A percentile compares a stretch with the other conserved stretches of the same genome.
Conservation (phyloP, 2,329 filamentous ascomycete species). For the Pseudocercospora musae region DNA sequence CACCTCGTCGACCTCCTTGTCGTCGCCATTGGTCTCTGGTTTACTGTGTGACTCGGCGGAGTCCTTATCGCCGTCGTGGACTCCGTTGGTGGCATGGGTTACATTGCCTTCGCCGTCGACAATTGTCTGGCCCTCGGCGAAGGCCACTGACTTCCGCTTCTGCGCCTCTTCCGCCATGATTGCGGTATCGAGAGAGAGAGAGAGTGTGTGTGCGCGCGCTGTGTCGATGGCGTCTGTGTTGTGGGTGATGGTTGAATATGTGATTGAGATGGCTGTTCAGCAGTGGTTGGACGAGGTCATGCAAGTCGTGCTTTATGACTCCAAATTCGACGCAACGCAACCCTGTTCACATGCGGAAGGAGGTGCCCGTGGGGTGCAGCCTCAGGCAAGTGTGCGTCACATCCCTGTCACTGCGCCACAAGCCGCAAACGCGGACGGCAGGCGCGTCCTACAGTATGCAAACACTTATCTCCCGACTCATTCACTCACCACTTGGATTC, state of each 20-base stretch:
- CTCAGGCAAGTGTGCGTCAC: neutral
- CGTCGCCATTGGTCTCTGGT: constrained; percentile 23
- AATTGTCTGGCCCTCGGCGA: constrained; percentile 81
- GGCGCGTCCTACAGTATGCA: too few species aligned
- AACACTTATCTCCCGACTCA: neutral
- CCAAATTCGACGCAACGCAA: neutral
- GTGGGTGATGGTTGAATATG: too few species aligned
- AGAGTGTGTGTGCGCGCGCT: neutral
- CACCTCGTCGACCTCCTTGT: constrained; percentile 35
- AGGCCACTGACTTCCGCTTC: constrained; percentile 89
- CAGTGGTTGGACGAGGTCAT: neutral
- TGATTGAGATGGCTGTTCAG: neutral
- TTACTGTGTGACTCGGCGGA: constrained; percentile 74
- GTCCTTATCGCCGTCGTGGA: constrained; percentile 66
- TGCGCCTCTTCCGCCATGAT: constrained; percentile 58
- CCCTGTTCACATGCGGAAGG: constrained; percentile 1
- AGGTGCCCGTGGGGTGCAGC: neutral
- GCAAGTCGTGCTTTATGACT: neutral
- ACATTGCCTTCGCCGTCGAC: constrained; percentile 88
- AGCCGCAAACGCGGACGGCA: neutral
- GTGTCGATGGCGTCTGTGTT: neutral
- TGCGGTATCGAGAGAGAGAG: constrained; percentile 39
- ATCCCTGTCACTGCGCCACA: neutral
- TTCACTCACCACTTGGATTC: neutral
- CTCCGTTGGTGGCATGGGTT: constrained; percentile 65